Evolutionary conservation across 148 eudicot genomes (phyloP).

Genomic region (Euryodendron excelsum): DNA sequence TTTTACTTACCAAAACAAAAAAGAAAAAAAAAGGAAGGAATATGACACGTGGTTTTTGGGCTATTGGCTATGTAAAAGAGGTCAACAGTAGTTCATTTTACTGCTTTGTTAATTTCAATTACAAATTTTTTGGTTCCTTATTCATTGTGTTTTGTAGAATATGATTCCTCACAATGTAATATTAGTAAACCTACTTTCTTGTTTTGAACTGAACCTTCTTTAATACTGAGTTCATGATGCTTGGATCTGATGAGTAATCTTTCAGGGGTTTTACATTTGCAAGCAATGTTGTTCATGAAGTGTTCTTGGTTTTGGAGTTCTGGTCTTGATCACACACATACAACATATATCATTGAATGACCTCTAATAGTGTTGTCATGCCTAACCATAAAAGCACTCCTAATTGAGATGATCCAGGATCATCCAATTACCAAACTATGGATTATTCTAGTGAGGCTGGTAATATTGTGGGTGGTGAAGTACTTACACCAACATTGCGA

Average conservation of each 20-base stretch:
- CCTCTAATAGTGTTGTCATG: too few relatives aligned
- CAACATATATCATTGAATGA: background rate
- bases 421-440: too few relatives aligned
- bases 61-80: background rate
- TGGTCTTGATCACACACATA: background rate
- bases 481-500: too few relatives aligned
- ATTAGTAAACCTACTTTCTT: background rate
- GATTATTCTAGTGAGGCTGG: too few relatives aligned
- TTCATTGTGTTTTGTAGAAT: background rate
- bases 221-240: background rate
- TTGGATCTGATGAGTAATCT: background rate
- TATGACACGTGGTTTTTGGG: background rate
- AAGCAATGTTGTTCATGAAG: background rate
- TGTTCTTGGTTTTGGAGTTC: background rate
- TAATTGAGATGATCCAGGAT: too few relatives aligned
- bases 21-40: background rate
- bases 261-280: background rate
- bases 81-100: background rate
- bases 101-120: background rate
- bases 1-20: background rate
- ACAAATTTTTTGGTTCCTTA: background rate
- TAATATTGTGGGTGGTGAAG: too few relatives aligned
- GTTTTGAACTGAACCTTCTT: background rate
- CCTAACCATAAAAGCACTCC: too few relatives aligned
- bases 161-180: background rate